Evolutionary conservation across 176 grass and related monocot species (phyloP).

Genomic region (Zea luxurians): DNA sequence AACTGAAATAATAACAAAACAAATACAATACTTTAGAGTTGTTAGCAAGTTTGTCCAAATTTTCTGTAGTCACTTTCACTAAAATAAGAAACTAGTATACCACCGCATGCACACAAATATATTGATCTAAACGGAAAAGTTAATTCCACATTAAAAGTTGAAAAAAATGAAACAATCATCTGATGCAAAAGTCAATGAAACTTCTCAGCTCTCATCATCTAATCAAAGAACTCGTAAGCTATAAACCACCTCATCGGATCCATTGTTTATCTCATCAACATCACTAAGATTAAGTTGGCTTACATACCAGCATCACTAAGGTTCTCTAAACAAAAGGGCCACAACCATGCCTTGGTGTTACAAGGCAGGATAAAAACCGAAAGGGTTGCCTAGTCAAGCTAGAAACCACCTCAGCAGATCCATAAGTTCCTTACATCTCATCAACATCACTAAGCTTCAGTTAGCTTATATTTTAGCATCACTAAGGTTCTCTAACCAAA

Average conservation of each 20-base stretch:
- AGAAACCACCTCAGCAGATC: conserved; percentile 8
- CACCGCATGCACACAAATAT: no score
- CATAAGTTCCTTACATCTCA: not conserved
- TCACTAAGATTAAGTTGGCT: not conserved
- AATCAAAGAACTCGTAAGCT: not conserved
- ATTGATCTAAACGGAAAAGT: no score
- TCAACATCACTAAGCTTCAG: not conserved
- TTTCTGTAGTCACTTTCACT: no score
- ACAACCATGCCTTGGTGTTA: not conserved
- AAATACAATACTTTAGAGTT: no score
- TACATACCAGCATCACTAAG: conserved; percentile 7
- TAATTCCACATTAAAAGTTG: no score
- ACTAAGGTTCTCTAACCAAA: conserved; percentile 3
- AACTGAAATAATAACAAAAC: not conserved
- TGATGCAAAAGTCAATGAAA: no score
- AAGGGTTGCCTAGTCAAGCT: not conserved
- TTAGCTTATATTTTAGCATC: no score
- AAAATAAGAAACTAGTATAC: no score
- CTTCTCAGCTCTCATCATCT: not conserved
- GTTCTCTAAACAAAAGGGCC: conserved; percentile 5
- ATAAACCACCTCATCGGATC: conserved; percentile 8
- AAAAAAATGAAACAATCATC: no score
- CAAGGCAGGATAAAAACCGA: not conserved
- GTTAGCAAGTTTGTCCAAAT: no score
- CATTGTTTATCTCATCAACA: no score